A percentile compares a stretch with the other conserved stretches of the same genome.
Evolutionary conservation across 2,329 filamentous ascomycete genomes (phyloP).

Genomic region (Paracamarosporium sp.): DNA sequence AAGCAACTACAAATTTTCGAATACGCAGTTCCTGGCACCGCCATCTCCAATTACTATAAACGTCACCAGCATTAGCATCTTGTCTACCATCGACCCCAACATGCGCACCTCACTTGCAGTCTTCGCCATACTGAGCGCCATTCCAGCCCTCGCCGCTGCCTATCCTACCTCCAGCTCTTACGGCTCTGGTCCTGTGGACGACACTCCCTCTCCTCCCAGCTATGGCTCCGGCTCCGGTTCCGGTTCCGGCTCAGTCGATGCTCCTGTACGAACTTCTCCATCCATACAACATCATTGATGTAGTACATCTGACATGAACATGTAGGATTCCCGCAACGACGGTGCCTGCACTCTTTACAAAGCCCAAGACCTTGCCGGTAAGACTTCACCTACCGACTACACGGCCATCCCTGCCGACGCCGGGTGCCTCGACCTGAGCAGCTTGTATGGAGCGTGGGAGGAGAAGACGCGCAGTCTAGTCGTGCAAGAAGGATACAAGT

Average conservation of each 20-base stretch:
- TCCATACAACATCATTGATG: background rate
- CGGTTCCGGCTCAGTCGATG: background rate
- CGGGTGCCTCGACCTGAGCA: conserved; percentile 24
- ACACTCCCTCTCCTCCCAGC: background rate
- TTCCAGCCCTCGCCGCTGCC: conserved; percentile 12
- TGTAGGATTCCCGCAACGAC: conserved; percentile 5
- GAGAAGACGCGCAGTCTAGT: conserved; percentile 20
- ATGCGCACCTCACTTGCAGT: conserved; percentile 19
- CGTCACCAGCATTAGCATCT: background rate
- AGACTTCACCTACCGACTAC: conserved; percentile 11
- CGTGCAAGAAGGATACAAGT: conserved; percentile 21
- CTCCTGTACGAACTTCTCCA: background rate
- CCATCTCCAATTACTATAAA: background rate
- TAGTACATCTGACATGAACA: background rate
- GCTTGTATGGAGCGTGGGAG: conserved; percentile 27
- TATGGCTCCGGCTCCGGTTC: conserved; percentile 1
- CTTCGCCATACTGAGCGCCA: conserved; percentile 17
- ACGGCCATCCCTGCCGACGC: conserved; percentile 15
- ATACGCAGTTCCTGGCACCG: background rate
- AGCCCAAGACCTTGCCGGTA: conserved; percentile 17
- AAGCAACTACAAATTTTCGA: background rate
- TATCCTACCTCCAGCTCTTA: conserved; percentile 6
- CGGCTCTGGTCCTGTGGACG: background rate
- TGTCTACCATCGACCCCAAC: background rate
- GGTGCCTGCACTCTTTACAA: conserved; percentile 18